A percentile compares a stretch with the other conserved stretches of the same genome.
These are phyloP conservation scores for Panicum hallii DNA, from an alignment of 202 grass and related monocot species.

Conservation along the genomic window DNA sequence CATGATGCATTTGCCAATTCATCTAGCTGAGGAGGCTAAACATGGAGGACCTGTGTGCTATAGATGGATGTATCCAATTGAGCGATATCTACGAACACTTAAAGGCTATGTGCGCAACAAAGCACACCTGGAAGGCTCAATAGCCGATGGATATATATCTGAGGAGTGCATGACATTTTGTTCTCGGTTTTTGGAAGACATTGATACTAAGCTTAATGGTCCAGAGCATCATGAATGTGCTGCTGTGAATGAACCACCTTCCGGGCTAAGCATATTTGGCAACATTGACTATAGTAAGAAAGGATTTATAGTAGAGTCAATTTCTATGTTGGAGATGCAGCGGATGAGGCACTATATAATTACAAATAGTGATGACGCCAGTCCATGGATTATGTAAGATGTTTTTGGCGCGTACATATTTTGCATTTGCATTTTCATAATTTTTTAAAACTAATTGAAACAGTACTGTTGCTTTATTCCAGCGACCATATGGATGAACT, in stretches of 20 bases:
- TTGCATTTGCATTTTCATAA: neutral
- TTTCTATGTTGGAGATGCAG: neutral
- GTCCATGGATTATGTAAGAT: neutral
- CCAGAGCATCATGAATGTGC: neutral
- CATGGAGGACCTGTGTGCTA: too few species aligned
- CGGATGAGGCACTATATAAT: neutral
- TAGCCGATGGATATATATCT: too few species aligned
- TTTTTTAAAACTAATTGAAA: neutral
- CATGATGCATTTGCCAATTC: too few species aligned
- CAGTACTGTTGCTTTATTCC: too few species aligned
- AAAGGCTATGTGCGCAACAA: too few species aligned
- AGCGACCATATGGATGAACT: neutral
- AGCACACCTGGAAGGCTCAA: too few species aligned
- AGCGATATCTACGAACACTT: too few species aligned
- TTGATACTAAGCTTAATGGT: neutral
- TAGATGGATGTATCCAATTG: too few species aligned
- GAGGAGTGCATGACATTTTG: too few species aligned
- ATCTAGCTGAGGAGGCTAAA: too few species aligned
- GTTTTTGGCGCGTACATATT: neutral
- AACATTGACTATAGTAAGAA: neutral
- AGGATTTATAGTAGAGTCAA: neutral
- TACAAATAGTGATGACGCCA: neutral
- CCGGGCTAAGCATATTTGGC: neutral
- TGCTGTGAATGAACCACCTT: neutral
- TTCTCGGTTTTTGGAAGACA: too few species aligned